A percentile compares a stretch with the other conserved stretches of the same genome.
These are phyloP conservation scores for Tetraselmis chui DNA, from an alignment of 139 green algal species.

Conservation along the genomic window DNA sequence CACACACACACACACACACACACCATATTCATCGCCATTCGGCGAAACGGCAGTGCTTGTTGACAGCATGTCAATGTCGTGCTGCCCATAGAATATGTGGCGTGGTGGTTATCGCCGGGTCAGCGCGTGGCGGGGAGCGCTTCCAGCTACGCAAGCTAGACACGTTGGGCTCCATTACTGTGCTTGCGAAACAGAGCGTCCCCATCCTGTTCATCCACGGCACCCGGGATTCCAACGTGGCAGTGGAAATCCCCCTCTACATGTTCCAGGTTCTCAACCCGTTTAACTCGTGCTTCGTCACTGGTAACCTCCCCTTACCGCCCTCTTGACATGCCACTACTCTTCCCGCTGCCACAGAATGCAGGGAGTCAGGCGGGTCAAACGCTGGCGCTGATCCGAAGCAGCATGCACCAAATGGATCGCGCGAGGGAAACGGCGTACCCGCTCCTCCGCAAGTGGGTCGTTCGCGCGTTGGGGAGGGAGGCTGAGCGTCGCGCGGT, in stretches of 20 bases:
- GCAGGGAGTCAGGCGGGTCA: background rate
- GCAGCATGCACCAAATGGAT: background rate
- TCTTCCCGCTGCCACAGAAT: too few species aligned
- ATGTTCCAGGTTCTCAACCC: background rate
- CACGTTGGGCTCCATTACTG: background rate
- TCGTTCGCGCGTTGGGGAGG: background rate
- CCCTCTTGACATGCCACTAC: too few species aligned
- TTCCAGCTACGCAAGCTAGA: background rate
- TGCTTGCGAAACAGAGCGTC: background rate
- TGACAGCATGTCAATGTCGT: too few species aligned
- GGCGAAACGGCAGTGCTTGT: too few species aligned
- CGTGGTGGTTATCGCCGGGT: background rate
- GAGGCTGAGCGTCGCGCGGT: background rate
- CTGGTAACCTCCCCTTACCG: too few species aligned
- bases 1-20: too few species aligned
- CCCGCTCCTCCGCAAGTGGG: background rate
- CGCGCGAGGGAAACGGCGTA: background rate
- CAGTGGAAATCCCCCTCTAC: background rate
- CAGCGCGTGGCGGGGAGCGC: background rate
- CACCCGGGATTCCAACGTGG: background rate
- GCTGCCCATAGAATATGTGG: background rate
- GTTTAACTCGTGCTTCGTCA: too few species aligned
- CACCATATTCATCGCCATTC: too few species aligned
- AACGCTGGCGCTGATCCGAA: background rate
- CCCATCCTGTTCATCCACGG: background rate